A percentile compares a stretch with the other conserved stretches of the same genome.
phyloP scores from a whole-genome alignment of 2,329 filamentous ascomycete species.

The Paraphoma sp. region DNA sequence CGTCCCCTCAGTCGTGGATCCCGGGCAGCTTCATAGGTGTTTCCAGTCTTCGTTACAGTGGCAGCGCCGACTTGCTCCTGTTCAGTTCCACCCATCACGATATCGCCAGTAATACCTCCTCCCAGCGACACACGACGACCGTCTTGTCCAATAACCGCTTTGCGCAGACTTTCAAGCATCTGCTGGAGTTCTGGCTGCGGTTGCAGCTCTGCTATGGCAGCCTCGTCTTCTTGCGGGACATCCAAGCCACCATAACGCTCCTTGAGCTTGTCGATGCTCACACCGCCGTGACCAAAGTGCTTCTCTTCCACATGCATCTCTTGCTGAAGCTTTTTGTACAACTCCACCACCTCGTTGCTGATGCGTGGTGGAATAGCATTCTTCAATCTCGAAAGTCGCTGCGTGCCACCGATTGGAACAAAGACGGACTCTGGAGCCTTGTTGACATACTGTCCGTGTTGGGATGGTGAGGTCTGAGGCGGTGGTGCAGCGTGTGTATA shows the following conservation, averaged over 20 bases:
- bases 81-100: neutral
- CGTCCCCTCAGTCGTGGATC: neutral
- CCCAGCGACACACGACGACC: neutral
- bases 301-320: slow-evolving; percentile 1
- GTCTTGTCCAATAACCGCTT: neutral
- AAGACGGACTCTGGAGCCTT: slow-evolving; percentile 4
- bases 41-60: neutral
- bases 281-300: neutral
- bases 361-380: neutral
- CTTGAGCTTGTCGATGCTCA: neutral
- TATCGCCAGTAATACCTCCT: neutral
- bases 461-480: slow-evolving; percentile 1
- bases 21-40: neutral
- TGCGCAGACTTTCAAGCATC: neutral
- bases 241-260: neutral
- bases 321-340: neutral
- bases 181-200: neutral
- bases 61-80: neutral
- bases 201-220: neutral
- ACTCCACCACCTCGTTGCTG: neutral
- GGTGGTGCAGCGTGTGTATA: slow-evolving; percentile 32
- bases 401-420: neutral
- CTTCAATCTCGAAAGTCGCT: neutral
- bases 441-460: neutral
- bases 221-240: neutral